Percentiles rank a stretch among this genome's conserved stretches.
phyloP scores from a whole-genome alignment of 257 asterid genomes.

The Nicotiana undulata region DNA sequence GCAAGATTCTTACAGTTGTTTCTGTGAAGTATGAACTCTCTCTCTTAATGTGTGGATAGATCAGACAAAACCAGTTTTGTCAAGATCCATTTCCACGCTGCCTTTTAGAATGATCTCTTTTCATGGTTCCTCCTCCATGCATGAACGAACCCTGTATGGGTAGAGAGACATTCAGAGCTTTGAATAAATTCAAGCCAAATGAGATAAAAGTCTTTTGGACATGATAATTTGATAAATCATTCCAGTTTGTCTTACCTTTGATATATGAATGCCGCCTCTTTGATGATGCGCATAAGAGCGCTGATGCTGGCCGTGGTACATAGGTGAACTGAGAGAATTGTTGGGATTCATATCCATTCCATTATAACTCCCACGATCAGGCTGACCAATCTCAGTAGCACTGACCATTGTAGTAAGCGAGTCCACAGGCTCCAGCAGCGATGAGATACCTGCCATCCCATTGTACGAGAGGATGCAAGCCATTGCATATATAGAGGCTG shows the following conservation, averaged over 20 bases:
- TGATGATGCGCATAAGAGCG: slow-evolving; percentile 12
- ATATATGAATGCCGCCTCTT: neutral
- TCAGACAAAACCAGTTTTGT: neutral
- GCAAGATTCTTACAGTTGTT: neutral
- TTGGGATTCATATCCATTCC: slow-evolving; percentile 14
- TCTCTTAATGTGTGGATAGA: neutral
- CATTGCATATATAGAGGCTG: slow-evolving; percentile 47
- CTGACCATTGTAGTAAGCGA: slow-evolving; percentile 31
- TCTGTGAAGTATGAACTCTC: neutral
- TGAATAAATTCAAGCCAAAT: neutral
- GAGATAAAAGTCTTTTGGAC: neutral
- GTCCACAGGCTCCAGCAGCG: slow-evolving; percentile 33
- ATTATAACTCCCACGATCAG: slow-evolving; percentile 6
- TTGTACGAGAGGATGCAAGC: slow-evolving; percentile 57
- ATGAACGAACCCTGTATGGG: neutral
- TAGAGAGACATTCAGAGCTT: neutral
- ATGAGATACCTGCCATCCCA: slow-evolving; percentile 51
- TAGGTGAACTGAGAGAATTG: slow-evolving; percentile 25
- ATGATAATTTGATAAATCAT: slow-evolving; percentile 8
- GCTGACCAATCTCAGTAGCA: slow-evolving; percentile 34
- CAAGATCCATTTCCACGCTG: slow-evolving; percentile 19
- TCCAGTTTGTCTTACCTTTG: neutral
- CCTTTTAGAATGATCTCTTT: slow-evolving; percentile 14
- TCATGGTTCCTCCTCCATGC: slow-evolving; percentile 1
- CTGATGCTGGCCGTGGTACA: slow-evolving; percentile 5